Conservation (phyloP, 2,329 filamentous ascomycete genomes). For the Stemphylium beticola region DNA sequence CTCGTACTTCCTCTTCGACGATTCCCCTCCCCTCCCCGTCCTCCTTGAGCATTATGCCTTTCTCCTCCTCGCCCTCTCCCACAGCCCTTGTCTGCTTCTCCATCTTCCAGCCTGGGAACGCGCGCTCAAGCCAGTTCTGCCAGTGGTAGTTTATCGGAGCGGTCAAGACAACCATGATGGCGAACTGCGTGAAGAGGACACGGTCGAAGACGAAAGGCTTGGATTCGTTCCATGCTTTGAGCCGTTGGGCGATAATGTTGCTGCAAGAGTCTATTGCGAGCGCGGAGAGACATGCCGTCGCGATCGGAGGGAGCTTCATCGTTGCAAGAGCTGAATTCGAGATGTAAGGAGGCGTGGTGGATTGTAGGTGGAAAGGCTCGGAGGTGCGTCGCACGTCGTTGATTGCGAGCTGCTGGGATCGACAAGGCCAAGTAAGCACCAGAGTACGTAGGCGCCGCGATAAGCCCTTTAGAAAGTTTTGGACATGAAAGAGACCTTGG, state of each 20-base stretch:
- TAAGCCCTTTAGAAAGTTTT: background rate
- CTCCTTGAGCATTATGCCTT: conserved; percentile 34
- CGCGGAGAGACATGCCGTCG: conserved; percentile 43
- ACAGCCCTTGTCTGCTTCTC: conserved; percentile 25
- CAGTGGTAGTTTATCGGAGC: conserved; percentile 85
- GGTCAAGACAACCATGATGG: conserved; percentile 70
- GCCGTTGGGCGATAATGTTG: conserved; percentile 46
- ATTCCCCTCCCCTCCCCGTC: conserved; percentile 35
- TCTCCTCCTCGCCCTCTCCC: conserved; percentile 36
- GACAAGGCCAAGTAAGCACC: conserved; percentile 1
- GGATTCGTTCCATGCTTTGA: conserved; percentile 44
- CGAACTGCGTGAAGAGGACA: conserved; percentile 47
- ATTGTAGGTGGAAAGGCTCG: background rate
- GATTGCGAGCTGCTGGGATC: conserved; percentile 7
- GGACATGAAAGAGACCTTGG: background rate
- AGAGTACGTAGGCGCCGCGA: background rate
- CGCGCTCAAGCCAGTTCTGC: conserved; percentile 78
- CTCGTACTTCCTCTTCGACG: conserved; percentile 37
- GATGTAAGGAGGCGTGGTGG: background rate
- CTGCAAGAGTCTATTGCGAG: conserved; percentile 46
- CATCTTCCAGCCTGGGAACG: conserved; percentile 67
- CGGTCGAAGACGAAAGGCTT: conserved; percentile 48
- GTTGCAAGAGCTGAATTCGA: background rate
- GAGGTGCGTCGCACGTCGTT: background rate
- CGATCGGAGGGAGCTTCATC: conserved; percentile 43